Base-by-base conservation (phyloP, 2,329 filamentous ascomycete genomes). In the Ophiostoma sp. region DNA sequence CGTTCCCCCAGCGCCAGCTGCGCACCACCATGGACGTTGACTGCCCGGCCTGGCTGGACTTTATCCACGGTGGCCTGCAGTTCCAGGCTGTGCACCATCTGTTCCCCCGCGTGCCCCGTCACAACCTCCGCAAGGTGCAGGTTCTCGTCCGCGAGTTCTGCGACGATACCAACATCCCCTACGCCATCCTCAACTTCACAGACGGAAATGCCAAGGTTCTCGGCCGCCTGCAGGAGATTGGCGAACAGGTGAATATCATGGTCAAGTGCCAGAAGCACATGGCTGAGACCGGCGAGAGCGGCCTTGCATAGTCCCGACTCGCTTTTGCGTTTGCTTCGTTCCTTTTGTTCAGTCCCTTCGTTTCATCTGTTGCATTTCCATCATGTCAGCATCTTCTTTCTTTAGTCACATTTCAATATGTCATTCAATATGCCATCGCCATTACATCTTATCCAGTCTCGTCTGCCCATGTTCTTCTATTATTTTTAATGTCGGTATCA, bases 11-110 rank as follows among this genome's bases (percentile, higher is more conserved):
- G 78, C 86, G 86, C 73, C 88, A 89, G 81, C 79, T 91, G 49
- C 83, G 88, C 62, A 91, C 88, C 3, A 90, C 88, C 40, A 89
- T 91, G 87, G 89, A 91, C 73, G 85, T 91, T 64, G 87, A 89
- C 73, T 91, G 88, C 76, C 89, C 89, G 0, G 79, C 81, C 38
- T 91, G 88, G 89, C 78, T 91, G 40, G 89, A 91, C 75, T 91
- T 87, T 73, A 81, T 90, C 74, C 88, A 91, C 75, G 89, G 89
- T 65, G 89, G 89, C 1, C 79, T 91, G 41, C 89, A 91, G 77
- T 91, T 91, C 77, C 89, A 91, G 76, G 87, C 85, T 6, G 83
- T 90, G 2, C 88, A 91, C 76, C 88, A 91, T 72, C 76, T 91
- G 11, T 91, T 87, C 74, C 88, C 89, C 2, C 82, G 89, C 4